Conservation (phyloP, 1,139 yeast species). For the Komagataea norvegica region DNA sequence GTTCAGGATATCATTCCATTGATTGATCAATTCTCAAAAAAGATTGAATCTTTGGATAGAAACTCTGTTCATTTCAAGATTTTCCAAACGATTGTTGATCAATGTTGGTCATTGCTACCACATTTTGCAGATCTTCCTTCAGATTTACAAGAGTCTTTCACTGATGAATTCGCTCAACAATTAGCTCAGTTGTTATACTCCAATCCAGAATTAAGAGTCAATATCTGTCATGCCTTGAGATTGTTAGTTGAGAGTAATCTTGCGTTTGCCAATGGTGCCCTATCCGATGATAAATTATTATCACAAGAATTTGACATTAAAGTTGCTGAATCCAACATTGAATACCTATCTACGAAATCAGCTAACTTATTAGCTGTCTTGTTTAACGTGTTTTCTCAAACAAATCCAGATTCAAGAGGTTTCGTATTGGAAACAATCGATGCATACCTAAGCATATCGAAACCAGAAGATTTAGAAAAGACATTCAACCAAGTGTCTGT, state of each 20-base stretch:
- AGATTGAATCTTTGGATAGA: conserved; percentile 32
- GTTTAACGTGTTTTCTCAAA: conserved; percentile 86
- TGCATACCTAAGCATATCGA: conserved; percentile 68
- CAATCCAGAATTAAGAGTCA: conserved; percentile 68
- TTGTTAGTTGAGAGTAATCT: conserved; percentile 73
- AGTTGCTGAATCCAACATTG: conserved; percentile 52
- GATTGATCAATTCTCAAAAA: conserved; percentile 50
- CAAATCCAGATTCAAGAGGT: conserved; percentile 78
- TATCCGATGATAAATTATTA: conserved; percentile 51
- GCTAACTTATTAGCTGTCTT: conserved; percentile 78
- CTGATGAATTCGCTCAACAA: conserved; percentile 70
- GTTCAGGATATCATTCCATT: conserved; percentile 62
- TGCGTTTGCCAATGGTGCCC: conserved; percentile 55
- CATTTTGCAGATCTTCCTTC: conserved; percentile 83
- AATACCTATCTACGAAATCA: conserved; percentile 60
- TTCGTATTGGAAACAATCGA: conserved; percentile 84
- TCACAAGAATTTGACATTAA: conserved; percentile 57
- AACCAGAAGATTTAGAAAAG: conserved; percentile 56
- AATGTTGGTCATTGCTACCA: conserved; percentile 88
- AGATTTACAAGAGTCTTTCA: conserved; percentile 62
- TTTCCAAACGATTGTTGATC: conserved; percentile 79
- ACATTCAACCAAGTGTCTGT: conserved; percentile 87
- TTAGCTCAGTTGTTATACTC: conserved; percentile 73
- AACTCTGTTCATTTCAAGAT: conserved; percentile 68
- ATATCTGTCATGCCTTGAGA: conserved; percentile 77